Percentiles rank a stretch among this genome's conserved stretches.
phyloP scores from a whole-genome alignment of 2,329 filamentous ascomycete genomes.

The Trichoderma afroharzianum region DNA sequence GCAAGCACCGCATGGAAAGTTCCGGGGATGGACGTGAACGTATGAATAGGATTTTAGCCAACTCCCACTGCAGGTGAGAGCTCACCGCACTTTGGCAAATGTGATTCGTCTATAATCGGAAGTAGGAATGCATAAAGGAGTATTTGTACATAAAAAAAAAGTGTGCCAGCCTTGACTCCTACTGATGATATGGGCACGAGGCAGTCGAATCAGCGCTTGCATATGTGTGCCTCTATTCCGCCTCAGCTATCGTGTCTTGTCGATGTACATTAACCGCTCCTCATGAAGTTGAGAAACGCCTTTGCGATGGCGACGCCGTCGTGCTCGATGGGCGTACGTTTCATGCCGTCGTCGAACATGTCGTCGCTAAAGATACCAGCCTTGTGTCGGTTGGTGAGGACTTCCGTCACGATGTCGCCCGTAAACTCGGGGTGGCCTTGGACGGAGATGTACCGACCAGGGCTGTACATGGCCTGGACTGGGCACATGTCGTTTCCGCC shows the following conservation, averaged over 20 bases:
- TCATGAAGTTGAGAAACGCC: conserved; percentile 73
- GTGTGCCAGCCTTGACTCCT: not conserved
- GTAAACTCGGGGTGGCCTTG: conserved; percentile 49
- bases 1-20: not conserved
- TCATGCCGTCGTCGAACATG: conserved; percentile 65
- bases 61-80: not conserved
- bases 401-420: conserved; percentile 36
- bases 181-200: not conserved
- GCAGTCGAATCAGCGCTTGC: not conserved
- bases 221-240: not conserved
- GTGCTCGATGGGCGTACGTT: conserved; percentile 62
- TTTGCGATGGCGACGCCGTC: conserved; percentile 74
- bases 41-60: not conserved
- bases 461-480: conserved; percentile 43
- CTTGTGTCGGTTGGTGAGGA: conserved; percentile 51
- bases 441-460: conserved; percentile 38
- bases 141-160: not conserved
- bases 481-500: conserved; percentile 40
- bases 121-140: not conserved
- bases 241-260: not conserved
- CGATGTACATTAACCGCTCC: conserved; percentile 43
- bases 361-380: conserved; percentile 68
- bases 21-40: not conserved
- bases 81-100: conserved; percentile 12
- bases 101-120: not conserved